These are phyloP conservation scores for Coffea canephora DNA, from an alignment of 257 asterid genomes.

Conservation along the genomic window DNA sequence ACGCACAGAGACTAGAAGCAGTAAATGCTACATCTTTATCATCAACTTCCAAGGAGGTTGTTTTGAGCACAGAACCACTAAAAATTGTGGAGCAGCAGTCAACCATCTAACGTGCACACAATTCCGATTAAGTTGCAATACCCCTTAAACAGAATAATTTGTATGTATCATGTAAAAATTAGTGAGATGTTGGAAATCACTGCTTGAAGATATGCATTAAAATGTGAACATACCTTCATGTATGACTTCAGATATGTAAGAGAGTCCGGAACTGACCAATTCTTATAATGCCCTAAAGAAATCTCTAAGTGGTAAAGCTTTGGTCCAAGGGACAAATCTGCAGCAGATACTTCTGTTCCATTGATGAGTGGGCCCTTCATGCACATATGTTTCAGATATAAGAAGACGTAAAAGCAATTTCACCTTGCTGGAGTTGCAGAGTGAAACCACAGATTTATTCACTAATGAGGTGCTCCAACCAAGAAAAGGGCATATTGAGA, in stretches of 20 bases:
- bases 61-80: neutral
- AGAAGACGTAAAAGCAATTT: neutral
- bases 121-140: neutral
- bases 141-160: neutral
- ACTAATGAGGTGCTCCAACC: neutral
- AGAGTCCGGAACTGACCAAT: conserved; percentile 86
- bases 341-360: conserved; percentile 72
- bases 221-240: conserved; percentile 60
- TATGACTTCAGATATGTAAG: conserved; percentile 63
- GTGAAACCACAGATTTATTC: neutral
- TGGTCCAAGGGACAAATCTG: conserved; percentile 94
- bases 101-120: neutral
- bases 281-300: conserved; percentile 75
- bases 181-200: neutral
- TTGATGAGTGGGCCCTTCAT: conserved; percentile 75
- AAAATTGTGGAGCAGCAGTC: neutral
- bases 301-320: conserved; percentile 90
- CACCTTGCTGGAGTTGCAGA: neutral
- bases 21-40: neutral
- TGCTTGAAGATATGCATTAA: neutral
- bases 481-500: neutral
- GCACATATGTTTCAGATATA: neutral
- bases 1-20: neutral
- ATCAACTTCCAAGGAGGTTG: neutral
- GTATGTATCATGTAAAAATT: neutral